Percentiles rank a stretch among this genome's conserved stretches.
These are phyloP conservation scores for Paramecium sexaurelia DNA, from an alignment of 73 alveolate genomes.

Conservation along the genomic window DNA sequence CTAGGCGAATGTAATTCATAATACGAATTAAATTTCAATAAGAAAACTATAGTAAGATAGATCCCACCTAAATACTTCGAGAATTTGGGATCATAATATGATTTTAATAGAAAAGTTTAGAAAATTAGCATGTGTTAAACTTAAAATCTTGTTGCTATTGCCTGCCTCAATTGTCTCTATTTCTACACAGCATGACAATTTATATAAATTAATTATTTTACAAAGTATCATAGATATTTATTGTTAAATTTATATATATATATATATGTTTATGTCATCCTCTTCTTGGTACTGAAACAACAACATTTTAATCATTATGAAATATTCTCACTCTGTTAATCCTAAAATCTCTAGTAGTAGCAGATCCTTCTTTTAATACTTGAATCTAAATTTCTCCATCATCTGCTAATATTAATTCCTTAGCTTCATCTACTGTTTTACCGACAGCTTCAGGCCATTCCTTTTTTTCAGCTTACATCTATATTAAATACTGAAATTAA, in stretches of 20 bases:
- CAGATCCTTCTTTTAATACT: neutral
- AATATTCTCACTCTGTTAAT: neutral
- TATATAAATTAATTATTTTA: neutral
- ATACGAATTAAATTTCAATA: slow-evolving; percentile 68
- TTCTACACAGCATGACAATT: slow-evolving; percentile 61
- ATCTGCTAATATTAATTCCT: neutral
- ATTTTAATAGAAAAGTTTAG: slow-evolving; percentile 59
- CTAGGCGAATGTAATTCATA: slow-evolving; percentile 52
- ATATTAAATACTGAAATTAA: neutral
- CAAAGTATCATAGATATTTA: neutral
- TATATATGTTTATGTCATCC: too few species aligned
- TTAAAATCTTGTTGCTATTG: slow-evolving; percentile 49
- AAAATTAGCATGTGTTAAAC: slow-evolving; percentile 54
- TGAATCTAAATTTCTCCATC: neutral
- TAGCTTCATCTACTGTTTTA: neutral
- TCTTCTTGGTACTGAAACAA: neutral
- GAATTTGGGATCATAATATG: slow-evolving; percentile 66
- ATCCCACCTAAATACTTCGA: slow-evolving; percentile 70
- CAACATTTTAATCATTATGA: neutral
- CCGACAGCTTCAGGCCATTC: neutral
- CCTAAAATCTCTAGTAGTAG: neutral
- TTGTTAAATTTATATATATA: neutral
- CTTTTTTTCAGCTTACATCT: neutral
- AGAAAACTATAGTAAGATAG: slow-evolving; percentile 49
- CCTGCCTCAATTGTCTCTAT: slow-evolving; percentile 68